A percentile compares a stretch with the other conserved stretches of the same genome.
phyloP scores from a whole-genome alignment of 176 grass and related monocot genomes.

The Paspalum notatum region DNA sequence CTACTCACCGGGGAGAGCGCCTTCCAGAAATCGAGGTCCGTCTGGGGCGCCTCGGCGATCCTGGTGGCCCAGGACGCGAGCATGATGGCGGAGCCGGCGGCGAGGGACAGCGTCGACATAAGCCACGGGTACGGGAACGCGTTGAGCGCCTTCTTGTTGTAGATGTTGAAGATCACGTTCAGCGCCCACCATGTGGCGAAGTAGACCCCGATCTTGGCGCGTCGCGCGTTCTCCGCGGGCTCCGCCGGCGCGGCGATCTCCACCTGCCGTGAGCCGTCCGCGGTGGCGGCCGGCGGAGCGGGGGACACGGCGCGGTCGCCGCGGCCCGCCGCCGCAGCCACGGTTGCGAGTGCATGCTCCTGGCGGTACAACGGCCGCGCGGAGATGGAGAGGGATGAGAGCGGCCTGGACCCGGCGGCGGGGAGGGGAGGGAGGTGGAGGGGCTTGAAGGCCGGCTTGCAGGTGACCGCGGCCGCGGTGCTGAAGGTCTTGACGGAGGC shows the following conservation, averaged over 20 bases:
- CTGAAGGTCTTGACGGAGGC: conserved; percentile 47
- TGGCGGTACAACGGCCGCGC: conserved; percentile 64
- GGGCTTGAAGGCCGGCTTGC: conserved; percentile 40
- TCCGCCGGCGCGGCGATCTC: conserved; percentile 12
- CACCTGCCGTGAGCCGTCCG: conserved; percentile 39
- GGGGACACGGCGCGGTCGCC: conserved; percentile 25
- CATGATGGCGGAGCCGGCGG: conserved; percentile 96
- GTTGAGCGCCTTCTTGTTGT: conserved; percentile 99
- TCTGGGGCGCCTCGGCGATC: conserved; percentile 67
- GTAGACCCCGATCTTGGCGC: conserved; percentile 77
- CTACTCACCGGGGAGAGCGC: conserved; percentile 68
- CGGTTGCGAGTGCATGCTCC: conserved; percentile 12
- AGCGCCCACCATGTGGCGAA: conserved; percentile 97
- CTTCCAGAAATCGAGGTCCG: conserved; percentile 91
- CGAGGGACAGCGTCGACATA: conserved; percentile 80
- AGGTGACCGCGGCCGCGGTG: not conserved
- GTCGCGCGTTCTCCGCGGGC: conserved; percentile 33
- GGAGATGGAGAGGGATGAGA: conserved; percentile 43
- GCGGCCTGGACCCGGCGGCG: not conserved
- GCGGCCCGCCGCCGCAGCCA: conserved; percentile 7
- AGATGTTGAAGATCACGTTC: conserved; percentile 98
- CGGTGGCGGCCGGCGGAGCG: conserved; percentile 44
- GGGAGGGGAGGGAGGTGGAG: conserved; percentile 51
- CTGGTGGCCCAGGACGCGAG: conserved; percentile 74
- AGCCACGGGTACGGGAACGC: conserved; percentile 96